Base-by-base conservation (phyloP, 2,329 filamentous ascomycete genomes). In the Xylariaceae sp. region DNA sequence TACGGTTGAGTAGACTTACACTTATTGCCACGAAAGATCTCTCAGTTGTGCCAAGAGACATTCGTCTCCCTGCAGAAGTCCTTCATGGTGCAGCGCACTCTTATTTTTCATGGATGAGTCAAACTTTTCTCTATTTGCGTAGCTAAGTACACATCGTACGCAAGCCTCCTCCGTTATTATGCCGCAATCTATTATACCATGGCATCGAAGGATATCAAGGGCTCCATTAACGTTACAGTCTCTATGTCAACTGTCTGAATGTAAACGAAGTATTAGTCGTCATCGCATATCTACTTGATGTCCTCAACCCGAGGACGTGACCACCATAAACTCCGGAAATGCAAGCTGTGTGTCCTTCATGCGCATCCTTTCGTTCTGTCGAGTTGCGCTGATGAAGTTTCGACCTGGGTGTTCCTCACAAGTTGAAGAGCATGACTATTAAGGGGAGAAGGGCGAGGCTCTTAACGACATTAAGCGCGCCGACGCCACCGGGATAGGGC, bases 391-490 rank as follows among this genome's bases (percentile, higher is more conserved):
- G 18, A 15, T 37, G 11, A n/a, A 43, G 46, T 35, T n/a, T 8
- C 23, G 9, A 21, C n/a, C 23, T 20, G 26, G 24, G 24, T 15
- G 15, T 23, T 11, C 15, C 32, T 57, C 16, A 68, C 48, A 65
- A 53, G 29, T 55, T 56, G 20, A 68, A 47, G 43, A 64, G 45
- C 4, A 59, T 44, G 18, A 54, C 64, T 15, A 64, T 52, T 9
- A 63, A 15, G 21, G 64, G 61, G 1, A 59, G 55, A 13, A 66
- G 51, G 5, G 59, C 62, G 6, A 66, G 45, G 48, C 57, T 55
- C 53, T 55, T 61, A n/a, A 55, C 37, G 6, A 57, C 35, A 23
- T 47, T 33, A 40, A 64, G 18, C 8, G 26, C 30, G 39, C 24
- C 41, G 18, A 40, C 54, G 4, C 52, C 59, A 6, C 11, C 51